Base-by-base conservation (phyloP, 306 rosid genomes). In the Acacia acuminata region DNA sequence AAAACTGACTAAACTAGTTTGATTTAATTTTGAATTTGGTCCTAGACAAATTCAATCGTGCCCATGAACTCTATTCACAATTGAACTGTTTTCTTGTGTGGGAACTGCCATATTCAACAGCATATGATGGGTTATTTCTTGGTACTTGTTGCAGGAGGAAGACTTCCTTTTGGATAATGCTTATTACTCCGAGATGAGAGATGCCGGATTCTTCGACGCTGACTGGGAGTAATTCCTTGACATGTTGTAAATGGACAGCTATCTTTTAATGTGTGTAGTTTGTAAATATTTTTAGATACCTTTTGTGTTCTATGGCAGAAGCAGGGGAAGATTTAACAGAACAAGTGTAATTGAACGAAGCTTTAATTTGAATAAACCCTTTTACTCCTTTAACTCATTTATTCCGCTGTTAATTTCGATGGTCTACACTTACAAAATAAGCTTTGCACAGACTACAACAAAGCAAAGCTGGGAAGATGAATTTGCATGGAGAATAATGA, bases 141-240 rank as follows among this genome's bases (percentile, higher is more conserved):
- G 58, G 20, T 83, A 30, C 63, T 72, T 67, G 60, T 14, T 84
- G 81, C 89, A 94, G 97, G 94, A 89, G 85, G 97, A 94, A 53
- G 89, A 89, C 38, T 91, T 92, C 76, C 91, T 90, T 81, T 86
- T 92, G 89, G 94, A 94, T 11, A 90, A 80, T 32, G 97, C 94
- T 5, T 94, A 94, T 79, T 94, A 90, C 85, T 88, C 92, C 0
- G 97, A 92, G 82, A 94, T 94, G 98, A 94, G 84, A 84, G 98
- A 94, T 84, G 97, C 98, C 19, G 98, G 98, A 72, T 94, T 94
- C 92, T 92, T 94, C 77, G 98, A 94, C 66, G 86, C 87, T n/a
- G 94, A 94, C 50, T 94, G 91, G 94, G 98, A 90, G 81, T 92
- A 88, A 81, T 75, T 74, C 34, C 34, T 34, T 64, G 36, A 65